A percentile compares a stretch with the other conserved stretches of the same genome.
phyloP scores from a whole-genome alignment of 164 flowering plant genomes.

The Vitis riparia region DNA sequence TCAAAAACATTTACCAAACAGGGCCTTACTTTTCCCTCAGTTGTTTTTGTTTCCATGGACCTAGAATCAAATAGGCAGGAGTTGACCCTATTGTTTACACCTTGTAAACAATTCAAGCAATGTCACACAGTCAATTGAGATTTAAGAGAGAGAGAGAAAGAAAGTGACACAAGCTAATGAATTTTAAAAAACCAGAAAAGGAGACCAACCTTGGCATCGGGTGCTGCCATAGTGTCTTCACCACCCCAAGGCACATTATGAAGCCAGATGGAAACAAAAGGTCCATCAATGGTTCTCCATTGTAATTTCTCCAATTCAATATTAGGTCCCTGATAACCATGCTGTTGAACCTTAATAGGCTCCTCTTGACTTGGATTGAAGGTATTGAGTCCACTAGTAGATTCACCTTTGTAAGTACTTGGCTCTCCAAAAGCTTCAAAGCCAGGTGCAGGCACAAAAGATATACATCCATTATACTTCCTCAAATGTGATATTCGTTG shows the following conservation, averaged over 20 bases:
- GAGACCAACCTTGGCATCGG: constrained; percentile 75
- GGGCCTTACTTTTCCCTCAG: no score
- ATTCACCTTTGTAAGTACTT: constrained; percentile 23
- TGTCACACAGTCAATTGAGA: background rate
- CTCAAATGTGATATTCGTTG: constrained; percentile 62
- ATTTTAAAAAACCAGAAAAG: background rate
- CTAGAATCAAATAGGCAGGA: no score
- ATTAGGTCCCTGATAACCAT: constrained; percentile 64
- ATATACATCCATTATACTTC: constrained; percentile 69
- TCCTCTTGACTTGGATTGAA: constrained; percentile 27
- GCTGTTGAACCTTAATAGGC: constrained; percentile 16
- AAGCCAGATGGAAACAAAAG: constrained; percentile 94
- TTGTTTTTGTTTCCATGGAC: no score
- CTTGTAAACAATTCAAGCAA: background rate
- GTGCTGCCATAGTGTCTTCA: constrained; percentile 84
- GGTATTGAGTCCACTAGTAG: constrained; percentile 13
- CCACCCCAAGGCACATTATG: constrained; percentile 96
- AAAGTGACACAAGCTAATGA: background rate
- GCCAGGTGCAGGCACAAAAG: constrained; percentile 93
- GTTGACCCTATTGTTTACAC: no score
- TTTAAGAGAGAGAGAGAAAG: background rate
- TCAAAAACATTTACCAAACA: no score
- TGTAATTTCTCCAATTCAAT: constrained; percentile 36
- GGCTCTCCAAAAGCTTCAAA: constrained; percentile 73
- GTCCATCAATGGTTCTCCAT: constrained; percentile 83